Base-by-base conservation (phyloP, 2,329 filamentous ascomycete species). In the Sphaerulina populicola region DNA sequence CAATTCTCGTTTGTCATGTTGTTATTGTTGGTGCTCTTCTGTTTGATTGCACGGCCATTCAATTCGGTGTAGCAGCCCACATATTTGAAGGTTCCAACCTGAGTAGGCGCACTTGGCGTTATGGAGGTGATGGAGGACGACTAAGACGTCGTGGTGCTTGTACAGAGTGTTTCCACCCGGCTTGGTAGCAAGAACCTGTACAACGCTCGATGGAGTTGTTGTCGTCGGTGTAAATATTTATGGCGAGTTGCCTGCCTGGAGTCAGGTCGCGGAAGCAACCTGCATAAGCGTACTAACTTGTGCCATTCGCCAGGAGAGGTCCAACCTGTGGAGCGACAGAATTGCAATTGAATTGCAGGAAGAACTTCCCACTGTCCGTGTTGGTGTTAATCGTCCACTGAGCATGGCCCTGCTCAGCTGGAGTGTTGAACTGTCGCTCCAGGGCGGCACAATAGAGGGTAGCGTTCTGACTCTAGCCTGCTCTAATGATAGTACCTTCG, bases 1-100 rank as follows among this genome's bases (percentile, higher is more conserved):
- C 68, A 71, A 47, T 51, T 58, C 35, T 71, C 66, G 6, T 72
- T 58, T 6, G 71, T 69, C 67, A 72, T 68, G 45, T 54, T 58
- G 12, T 54, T 41, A 12, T 56, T 59, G 47, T 58, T 49, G 18
- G 58, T 62, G n/a, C 51, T 48, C 27, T 55, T 57, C 1, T 14
- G 60, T 6, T 49, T 53, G 2, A 68, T 52, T 6, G 62, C 62
- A 45, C 64, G 61, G 23, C 68, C 64, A 2, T 7, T 69, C 53
- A 18, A 46, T 33, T 64, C 62, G 2, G 51, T 60, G 54, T 63
- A 63, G 54, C 62, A 64, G 23, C 43, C 48, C 21, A 56, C 31
- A 38, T 56, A 54, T 15, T 50, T 44, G 45, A 51, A 63, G 48
- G 56, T 49, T 23, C 50, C 58, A 12, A 47, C 21, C 12, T 15